These are phyloP conservation scores for Oryza nivara DNA, from an alignment of 176 grass and related monocot species.

Conservation along the genomic window DNA sequence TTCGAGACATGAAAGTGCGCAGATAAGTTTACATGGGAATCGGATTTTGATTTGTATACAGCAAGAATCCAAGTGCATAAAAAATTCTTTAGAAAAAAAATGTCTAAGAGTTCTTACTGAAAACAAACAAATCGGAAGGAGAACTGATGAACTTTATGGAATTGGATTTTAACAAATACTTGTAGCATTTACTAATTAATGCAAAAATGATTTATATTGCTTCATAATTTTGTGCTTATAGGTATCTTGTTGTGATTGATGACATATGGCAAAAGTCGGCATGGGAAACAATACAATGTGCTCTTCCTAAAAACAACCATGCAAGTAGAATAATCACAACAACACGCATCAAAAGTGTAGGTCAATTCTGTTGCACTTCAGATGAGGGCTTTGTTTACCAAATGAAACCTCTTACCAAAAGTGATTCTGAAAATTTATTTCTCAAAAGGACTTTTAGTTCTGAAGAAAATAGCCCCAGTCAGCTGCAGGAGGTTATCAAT, in stretches of 20 bases:
- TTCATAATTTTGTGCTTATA: not conserved
- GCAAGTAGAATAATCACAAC: constrained; percentile 4
- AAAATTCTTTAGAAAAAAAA: too few species aligned
- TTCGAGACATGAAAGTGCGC: too few species aligned
- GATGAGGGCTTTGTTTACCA: not conserved
- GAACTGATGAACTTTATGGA: too few species aligned
- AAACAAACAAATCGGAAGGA: too few species aligned
- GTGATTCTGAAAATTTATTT: not conserved
- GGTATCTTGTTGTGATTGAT: constrained; percentile 8
- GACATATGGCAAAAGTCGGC: not conserved
- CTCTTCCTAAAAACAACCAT: not conserved
- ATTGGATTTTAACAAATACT: too few species aligned
- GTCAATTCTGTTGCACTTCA: not conserved
- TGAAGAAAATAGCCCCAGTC: not conserved
- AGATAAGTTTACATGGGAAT: too few species aligned
- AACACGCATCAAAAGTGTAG: not conserved
- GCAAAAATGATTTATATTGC: not conserved
- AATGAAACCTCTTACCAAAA: constrained; percentile 12
- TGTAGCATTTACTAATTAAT: too few species aligned
- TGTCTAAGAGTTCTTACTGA: too few species aligned
- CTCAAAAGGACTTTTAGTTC: not conserved
- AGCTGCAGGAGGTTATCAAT: not conserved
- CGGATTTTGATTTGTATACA: too few species aligned
- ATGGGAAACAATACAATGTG: not conserved
- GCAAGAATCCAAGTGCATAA: too few species aligned